Percentiles rank a stretch among this genome's conserved stretches.
Evolutionary conservation across 2,329 filamentous ascomycete genomes (phyloP).

Genomic region (Pseudogymnoascus sp.): DNA sequence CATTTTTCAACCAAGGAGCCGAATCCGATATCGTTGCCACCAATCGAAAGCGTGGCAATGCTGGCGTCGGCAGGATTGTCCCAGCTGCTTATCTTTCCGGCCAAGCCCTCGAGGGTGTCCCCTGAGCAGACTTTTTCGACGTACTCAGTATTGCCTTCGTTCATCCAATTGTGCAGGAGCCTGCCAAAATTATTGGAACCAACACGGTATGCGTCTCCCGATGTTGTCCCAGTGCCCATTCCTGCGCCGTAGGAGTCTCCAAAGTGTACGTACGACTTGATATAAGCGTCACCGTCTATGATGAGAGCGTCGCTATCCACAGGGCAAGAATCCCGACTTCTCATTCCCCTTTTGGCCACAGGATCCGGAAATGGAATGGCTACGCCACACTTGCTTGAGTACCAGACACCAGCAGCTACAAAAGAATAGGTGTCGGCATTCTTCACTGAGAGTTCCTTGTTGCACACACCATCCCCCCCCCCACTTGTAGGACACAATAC

Average conservation of each 20-base stretch:
- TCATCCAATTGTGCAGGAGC: neutral
- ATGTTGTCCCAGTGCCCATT: neutral
- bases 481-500: too few species aligned
- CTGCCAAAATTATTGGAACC: neutral
- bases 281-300: neutral
- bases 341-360: too few species aligned
- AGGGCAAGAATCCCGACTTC: too few species aligned
- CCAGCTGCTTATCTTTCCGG: neutral
- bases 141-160: neutral
- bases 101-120: neutral
- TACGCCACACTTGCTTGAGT: too few species aligned
- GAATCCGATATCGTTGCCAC: neutral
- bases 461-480: too few species aligned
- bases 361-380: too few species aligned
- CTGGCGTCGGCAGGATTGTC: neutral
- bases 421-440: too few species aligned
- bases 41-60: neutral
- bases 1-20: neutral
- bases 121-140: neutral
- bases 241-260: neutral
- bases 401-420: too few species aligned
- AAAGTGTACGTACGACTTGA: neutral
- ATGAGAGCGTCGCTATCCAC: neutral
- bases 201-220: neutral
- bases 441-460: too few species aligned